These are phyloP conservation scores for Backusella circina DNA, from an alignment of 192 early-diverging fungal genomes.

Conservation along the genomic window DNA sequence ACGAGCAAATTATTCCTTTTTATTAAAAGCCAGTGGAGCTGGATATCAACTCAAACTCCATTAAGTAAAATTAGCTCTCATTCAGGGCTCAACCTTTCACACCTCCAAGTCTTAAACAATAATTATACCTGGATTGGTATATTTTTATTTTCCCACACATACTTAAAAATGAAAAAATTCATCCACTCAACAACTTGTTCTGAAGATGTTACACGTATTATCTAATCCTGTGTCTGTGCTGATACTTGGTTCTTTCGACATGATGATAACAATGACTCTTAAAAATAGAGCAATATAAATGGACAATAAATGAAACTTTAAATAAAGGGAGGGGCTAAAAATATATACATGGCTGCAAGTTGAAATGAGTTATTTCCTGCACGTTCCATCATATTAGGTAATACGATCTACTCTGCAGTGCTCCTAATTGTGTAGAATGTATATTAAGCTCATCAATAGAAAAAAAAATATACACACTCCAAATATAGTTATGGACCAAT, in stretches of 20 bases:
- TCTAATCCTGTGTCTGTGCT: not conserved
- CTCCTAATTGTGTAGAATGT: not conserved
- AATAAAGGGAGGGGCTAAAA: not conserved
- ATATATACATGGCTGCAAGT: not conserved
- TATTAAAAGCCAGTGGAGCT: not conserved
- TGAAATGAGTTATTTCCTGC: not conserved
- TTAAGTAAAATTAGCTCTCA: not conserved
- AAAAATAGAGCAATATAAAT: slow-evolving; percentile 1
- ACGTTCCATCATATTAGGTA: not conserved
- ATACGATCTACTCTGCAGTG: not conserved
- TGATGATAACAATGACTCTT: not conserved
- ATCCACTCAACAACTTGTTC: not conserved
- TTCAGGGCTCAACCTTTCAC: not conserved
- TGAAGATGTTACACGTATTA: not conserved
- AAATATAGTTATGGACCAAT: not conserved
- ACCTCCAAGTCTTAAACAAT: not conserved
- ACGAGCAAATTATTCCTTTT: not conserved
- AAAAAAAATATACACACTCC: slow-evolving; percentile 2
- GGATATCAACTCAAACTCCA: not conserved
- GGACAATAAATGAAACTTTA: not conserved
- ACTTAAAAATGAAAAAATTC: not conserved
- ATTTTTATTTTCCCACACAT: slow-evolving; percentile 1
- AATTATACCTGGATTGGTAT: not conserved
- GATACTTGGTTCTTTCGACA: not conserved
- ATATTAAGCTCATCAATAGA: not conserved